phyloP scores from a whole-genome alignment of 78 protist genomes.

The Dictyostelium citrinum region DNA sequence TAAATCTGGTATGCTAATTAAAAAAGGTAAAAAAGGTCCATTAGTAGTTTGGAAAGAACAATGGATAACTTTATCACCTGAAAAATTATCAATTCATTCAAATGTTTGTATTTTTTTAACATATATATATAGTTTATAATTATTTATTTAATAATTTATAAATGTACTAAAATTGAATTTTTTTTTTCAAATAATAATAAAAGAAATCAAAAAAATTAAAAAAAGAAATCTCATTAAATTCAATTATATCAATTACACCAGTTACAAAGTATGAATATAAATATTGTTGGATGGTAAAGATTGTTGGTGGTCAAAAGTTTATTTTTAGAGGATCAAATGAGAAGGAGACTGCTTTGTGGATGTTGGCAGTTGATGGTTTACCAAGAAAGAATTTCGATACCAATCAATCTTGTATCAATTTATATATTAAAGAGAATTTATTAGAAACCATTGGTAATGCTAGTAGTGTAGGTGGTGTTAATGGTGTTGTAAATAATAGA shows the following conservation, averaged over 20 bases:
- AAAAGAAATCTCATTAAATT: conserved; percentile 23
- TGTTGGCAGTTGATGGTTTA: conserved; percentile 74
- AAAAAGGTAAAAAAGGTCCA: conserved; percentile 54
- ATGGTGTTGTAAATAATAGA: neutral
- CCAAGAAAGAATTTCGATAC: conserved; percentile 68
- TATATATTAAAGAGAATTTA: conserved; percentile 48
- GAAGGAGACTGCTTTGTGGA: conserved; percentile 42
- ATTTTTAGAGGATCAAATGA: conserved; percentile 20
- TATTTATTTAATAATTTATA: too few relatives aligned
- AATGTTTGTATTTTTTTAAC: conserved; percentile 22
- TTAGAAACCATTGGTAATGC: conserved; percentile 20
- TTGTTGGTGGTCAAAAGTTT: neutral
- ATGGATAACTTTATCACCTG: conserved; percentile 31
- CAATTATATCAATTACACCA: conserved; percentile 49
- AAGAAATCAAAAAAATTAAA: conserved; percentile 22
- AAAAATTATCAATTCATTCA: conserved; percentile 27
- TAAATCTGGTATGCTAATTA: conserved; percentile 30
- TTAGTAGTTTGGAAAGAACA: conserved; percentile 71
- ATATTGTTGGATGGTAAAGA: conserved; percentile 35
- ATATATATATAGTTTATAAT: too few relatives aligned
- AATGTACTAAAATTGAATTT: too few relatives aligned
- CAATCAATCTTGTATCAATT: conserved; percentile 59
- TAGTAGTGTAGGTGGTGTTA: neutral
- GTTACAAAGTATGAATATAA: conserved; percentile 49
- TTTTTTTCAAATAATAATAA: too few relatives aligned